Percentiles rank a stretch among this genome's conserved stretches.
Conservation (phyloP, 2,329 filamentous ascomycete genomes). For the Alternaria solani region DNA sequence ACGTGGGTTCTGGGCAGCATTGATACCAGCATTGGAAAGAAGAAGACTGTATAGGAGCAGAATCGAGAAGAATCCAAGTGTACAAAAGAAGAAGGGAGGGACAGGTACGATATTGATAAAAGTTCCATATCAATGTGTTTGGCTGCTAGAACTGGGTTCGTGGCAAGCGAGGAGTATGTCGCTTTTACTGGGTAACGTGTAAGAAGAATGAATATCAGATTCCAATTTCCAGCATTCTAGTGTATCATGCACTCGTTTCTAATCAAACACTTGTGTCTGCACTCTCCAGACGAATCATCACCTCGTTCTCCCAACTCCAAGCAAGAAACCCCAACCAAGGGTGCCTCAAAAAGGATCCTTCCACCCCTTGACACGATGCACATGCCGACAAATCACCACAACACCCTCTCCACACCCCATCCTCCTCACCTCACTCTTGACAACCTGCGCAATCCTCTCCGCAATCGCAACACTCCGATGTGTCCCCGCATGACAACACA, state of each 20-base stretch:
- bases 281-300: not conserved
- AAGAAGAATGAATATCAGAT: conserved; percentile 30
- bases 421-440: conserved; percentile 26
- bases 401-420: conserved; percentile 20
- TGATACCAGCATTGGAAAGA: conserved; percentile 79
- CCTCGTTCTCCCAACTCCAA: not conserved
- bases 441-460: conserved; percentile 35
- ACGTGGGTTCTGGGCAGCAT: conserved; percentile 79
- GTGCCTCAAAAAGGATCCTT: conserved; percentile 30
- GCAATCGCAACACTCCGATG: conserved; percentile 45
- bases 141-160: conserved; percentile 11
- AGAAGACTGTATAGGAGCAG: conserved; percentile 48
- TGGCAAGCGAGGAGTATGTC: conserved; percentile 2
- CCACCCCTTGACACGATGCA: conserved; percentile 35
- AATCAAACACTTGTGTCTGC: not conserved
- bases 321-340: not conserved
- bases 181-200: conserved; percentile 17
- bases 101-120: conserved; percentile 1
- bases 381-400: conserved; percentile 37
- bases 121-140: not conserved
- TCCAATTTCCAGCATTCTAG: conserved; percentile 12
- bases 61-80: not conserved
- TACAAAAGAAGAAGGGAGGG: not conserved
- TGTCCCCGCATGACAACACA: conserved; percentile 39
- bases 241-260: conserved; percentile 6